A percentile compares a stretch with the other conserved stretches of the same genome.
These are phyloP conservation scores for Macadamia integrifolia DNA, from an alignment of 164 flowering plant genomes.

Conservation along the genomic window DNA sequence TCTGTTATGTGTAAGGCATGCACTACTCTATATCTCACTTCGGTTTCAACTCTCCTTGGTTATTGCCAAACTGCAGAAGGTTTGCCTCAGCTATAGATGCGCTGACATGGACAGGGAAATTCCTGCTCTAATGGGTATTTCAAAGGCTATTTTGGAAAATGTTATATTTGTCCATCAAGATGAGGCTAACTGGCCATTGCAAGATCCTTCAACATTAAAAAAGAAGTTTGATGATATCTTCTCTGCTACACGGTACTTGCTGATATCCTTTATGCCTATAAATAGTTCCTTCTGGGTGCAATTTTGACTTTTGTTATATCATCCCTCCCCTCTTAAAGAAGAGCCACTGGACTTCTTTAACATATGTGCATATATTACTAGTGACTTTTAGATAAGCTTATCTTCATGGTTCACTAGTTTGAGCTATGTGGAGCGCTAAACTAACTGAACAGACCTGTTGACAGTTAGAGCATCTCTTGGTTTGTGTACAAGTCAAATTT, in stretches of 20 bases:
- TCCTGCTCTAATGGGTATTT: constrained; percentile 97
- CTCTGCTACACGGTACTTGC: constrained; percentile 81
- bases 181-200: constrained; percentile 98
- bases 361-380: too few relatives aligned
- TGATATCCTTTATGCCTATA: not conserved
- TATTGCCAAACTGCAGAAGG: constrained; percentile 62
- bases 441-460: too few relatives aligned
- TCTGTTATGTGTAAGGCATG: too few relatives aligned
- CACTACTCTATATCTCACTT: not conserved
- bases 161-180: constrained; percentile 97
- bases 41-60: not conserved
- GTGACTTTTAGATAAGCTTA: too few relatives aligned
- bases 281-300: not conserved
- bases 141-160: constrained; percentile 94
- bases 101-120: constrained; percentile 99
- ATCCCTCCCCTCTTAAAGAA: too few relatives aligned
- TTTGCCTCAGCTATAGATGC: constrained; percentile 97
- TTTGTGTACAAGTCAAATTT: too few relatives aligned
- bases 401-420: too few relatives aligned
- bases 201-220: constrained; percentile 90
- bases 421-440: too few relatives aligned
- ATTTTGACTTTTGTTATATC: too few relatives aligned
- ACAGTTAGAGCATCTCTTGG: too few relatives aligned
- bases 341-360: too few relatives aligned
- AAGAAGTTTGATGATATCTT: constrained; percentile 98